These are phyloP conservation scores for Fusarium sp. DNA, from an alignment of 2,329 filamentous ascomycete genomes.

Conservation along the genomic window DNA sequence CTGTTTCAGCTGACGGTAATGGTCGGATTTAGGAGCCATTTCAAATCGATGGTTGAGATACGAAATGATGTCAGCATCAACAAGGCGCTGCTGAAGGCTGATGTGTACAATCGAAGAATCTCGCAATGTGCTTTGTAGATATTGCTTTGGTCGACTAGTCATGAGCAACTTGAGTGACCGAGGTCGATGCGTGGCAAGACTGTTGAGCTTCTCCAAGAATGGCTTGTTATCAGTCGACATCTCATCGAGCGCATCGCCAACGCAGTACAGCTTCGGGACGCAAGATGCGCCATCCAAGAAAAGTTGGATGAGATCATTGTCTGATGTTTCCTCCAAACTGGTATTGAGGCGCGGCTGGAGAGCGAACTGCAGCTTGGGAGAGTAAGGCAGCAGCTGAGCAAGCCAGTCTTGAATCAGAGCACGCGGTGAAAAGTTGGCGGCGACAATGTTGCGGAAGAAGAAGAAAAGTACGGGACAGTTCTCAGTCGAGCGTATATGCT, in stretches of 20 bases:
- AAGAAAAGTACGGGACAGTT: slow-evolving; percentile 42
- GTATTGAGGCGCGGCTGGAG: slow-evolving; percentile 32
- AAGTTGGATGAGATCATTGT: slow-evolving; percentile 41
- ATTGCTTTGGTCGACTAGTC: slow-evolving; percentile 42
- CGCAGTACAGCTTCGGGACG: slow-evolving; percentile 41
- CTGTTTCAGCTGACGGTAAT: slow-evolving; percentile 15
- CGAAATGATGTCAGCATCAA: slow-evolving; percentile 37
- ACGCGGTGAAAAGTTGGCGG: slow-evolving; percentile 42
- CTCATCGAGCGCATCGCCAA: slow-evolving; percentile 45
- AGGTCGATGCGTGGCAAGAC: slow-evolving; percentile 38
- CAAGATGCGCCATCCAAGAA: slow-evolving; percentile 35
- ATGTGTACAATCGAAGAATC: slow-evolving; percentile 44
- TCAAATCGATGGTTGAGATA: slow-evolving; percentile 42
- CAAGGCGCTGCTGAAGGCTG: slow-evolving; percentile 42
- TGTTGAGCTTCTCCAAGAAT: slow-evolving; percentile 41
- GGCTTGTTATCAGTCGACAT: slow-evolving; percentile 38
- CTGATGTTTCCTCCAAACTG: slow-evolving; percentile 35
- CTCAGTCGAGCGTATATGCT: slow-evolving; percentile 39
- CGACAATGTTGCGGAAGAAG: slow-evolving; percentile 47
- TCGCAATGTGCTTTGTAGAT: slow-evolving; percentile 35
- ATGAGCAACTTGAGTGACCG: slow-evolving; percentile 41
- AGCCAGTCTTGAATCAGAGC: slow-evolving; percentile 46
- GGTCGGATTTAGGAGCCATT: background rate
- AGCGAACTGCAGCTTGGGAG: slow-evolving; percentile 39
- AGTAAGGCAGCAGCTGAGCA: slow-evolving; percentile 41